These are phyloP conservation scores for Shiraia sp. DNA, from an alignment of 2,329 filamentous ascomycete species.

Conservation along the genomic window DNA sequence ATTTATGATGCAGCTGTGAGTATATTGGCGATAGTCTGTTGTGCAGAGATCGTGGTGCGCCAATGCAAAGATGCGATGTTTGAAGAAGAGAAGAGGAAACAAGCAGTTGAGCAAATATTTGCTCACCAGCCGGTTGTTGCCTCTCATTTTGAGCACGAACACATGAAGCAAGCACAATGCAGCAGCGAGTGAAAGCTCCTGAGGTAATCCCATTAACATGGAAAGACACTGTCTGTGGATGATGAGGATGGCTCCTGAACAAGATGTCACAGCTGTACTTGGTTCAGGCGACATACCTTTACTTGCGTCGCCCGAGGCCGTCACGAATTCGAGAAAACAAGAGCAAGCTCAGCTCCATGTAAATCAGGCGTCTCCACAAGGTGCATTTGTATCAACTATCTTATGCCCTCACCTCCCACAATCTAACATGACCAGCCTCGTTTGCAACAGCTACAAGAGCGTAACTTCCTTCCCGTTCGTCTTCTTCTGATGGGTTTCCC, in stretches of 20 bases:
- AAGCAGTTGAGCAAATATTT: constrained; percentile 1
- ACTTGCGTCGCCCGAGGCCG: too few species aligned
- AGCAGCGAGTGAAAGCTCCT: too few species aligned
- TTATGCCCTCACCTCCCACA: constrained; percentile 71
- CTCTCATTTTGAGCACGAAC: too few species aligned
- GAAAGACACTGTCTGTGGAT: too few species aligned
- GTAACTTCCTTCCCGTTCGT: constrained; percentile 63
- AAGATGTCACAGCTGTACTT: too few species aligned
- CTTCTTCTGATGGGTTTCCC: constrained; percentile 49
- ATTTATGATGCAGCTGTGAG: constrained; percentile 28
- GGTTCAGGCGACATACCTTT: too few species aligned
- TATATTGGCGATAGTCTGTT: constrained; percentile 27
- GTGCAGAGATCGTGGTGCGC: constrained; percentile 17
- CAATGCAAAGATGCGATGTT: constrained; percentile 14
- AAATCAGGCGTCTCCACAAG: background rate
- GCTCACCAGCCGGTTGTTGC: background rate
- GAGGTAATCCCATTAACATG: too few species aligned
- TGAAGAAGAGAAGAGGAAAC: background rate
- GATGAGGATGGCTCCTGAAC: too few species aligned
- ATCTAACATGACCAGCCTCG: constrained; percentile 80
- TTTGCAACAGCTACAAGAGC: constrained; percentile 79
- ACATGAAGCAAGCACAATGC: too few species aligned
- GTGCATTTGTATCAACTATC: background rate
- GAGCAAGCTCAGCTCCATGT: background rate
- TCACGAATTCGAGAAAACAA: too few species aligned